Evolutionary conservation across 75 land plant genomes (phyloP), one percentile per base, ranked within the genome.

Genomic region (Sequoiadendron giganteum): DNA sequence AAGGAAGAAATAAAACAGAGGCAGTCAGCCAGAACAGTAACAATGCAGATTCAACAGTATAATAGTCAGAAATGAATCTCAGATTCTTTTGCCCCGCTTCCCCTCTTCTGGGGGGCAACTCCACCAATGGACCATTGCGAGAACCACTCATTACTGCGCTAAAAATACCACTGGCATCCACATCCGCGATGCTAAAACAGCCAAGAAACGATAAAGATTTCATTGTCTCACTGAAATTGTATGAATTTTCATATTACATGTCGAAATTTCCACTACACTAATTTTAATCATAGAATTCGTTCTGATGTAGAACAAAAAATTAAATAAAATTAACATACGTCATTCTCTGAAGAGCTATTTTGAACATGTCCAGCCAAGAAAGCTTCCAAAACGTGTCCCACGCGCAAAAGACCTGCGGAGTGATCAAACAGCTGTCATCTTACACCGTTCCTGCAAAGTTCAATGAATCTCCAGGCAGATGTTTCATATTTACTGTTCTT

Each of bases 1-100:
- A 43, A 43, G 95, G 95, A 14, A 94, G 91, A 19, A 94, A 87
- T 85, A 94, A 86, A 85, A 94, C 73, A 8, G 94, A 91, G 1
- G 90, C 93, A 0, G 95, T 93, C 7, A 94, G 73, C 76, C 93
- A 93, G 10, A 92, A 25, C 30, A 94, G 91, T 34, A 94, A 56
- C 55, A 94, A 5, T 73, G 86, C 58, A 7, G 88, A 81, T 43
- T 55, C 86, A 38, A 84, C 32, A 72, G 90, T 89, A 88, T 88
- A 94, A 83, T 93, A 93, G 65, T 19, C 40, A 36, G 10, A 40
- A 36, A 56, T 85, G 9, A 16, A 85, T 49, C 39, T 19, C 32
- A 0, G 11, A 3, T 42, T 25, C 30, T 25, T 40, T 10, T 43
- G 77, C 39, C 28, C 77, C 11, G 16, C 16, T 11, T 32, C 34